Conservation (phyloP, 1,284 basidiomycete species). For the Moniliella sp. region DNA sequence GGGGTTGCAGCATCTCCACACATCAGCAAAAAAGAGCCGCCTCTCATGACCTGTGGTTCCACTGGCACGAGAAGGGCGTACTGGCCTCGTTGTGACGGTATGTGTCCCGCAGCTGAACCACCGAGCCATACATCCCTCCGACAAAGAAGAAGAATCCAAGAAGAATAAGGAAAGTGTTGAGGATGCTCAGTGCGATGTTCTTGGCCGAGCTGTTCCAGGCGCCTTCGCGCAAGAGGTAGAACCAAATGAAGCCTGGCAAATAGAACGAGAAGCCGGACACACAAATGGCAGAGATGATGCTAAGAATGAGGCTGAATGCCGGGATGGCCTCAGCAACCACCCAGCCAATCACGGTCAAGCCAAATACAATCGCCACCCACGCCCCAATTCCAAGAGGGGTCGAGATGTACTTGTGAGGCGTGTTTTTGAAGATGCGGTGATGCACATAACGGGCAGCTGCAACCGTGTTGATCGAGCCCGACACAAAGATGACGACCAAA, state of each 20-base stretch:
- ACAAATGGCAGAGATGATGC: slow-evolving; percentile 15
- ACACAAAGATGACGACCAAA: slow-evolving; percentile 10
- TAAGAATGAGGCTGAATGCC: slow-evolving; percentile 14
- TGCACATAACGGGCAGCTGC: slow-evolving; percentile 15
- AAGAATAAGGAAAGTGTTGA: too few species aligned
- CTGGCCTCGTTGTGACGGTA: too few species aligned
- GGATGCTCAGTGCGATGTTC: too few species aligned
- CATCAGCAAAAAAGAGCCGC: too few species aligned
- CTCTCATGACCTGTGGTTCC: too few species aligned
- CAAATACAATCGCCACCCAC: slow-evolving; percentile 6
- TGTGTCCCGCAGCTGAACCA: too few species aligned
- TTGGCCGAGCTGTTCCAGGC: too few species aligned
- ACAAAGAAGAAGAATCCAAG: too few species aligned
- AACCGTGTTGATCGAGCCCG: slow-evolving; percentile 20
- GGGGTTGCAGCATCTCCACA: too few species aligned
- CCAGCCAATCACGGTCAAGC: slow-evolving; percentile 8
- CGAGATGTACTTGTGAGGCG: slow-evolving; percentile 16
- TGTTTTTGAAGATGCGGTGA: slow-evolving; percentile 12
- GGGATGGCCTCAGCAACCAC: slow-evolving; percentile 18
- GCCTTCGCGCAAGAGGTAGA: slow-evolving; percentile 6
- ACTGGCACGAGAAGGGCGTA: too few species aligned
- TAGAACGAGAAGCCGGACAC: slow-evolving; percentile 19
- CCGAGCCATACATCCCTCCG: too few species aligned
- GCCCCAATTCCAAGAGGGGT: slow-evolving; percentile 13
- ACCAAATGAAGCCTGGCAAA: slow-evolving; percentile 38